Conservation (phyloP, 495 filamentous ascomycete species). For the Oidiodendron maius region DNA sequence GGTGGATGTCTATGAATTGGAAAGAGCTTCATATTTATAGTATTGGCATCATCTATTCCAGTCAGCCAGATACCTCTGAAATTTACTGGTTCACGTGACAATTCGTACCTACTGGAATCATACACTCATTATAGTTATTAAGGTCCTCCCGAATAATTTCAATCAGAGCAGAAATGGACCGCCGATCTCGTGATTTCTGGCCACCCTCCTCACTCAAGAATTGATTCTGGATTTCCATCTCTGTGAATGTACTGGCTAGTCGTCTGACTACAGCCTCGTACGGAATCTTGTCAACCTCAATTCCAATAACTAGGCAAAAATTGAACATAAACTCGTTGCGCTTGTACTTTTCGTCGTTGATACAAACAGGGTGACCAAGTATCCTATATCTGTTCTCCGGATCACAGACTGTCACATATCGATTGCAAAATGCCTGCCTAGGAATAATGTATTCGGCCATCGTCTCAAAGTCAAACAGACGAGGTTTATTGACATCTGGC, state of each 20-base stretch:
- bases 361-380: slow-evolving; percentile 83
- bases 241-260: slow-evolving; percentile 76
- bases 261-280: slow-evolving; percentile 83
- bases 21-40: slow-evolving; percentile 93
- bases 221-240: slow-evolving; percentile 78
- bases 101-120: slow-evolving; percentile 80
- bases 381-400: slow-evolving; percentile 70
- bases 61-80: neutral
- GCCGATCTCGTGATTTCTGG: slow-evolving; percentile 38
- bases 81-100: neutral
- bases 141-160: slow-evolving; percentile 92
- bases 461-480: slow-evolving; percentile 75
- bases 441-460: slow-evolving; percentile 90
- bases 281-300: slow-evolving; percentile 44
- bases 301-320: slow-evolving; percentile 76
- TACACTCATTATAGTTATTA: slow-evolving; percentile 96
- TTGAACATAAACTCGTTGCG: slow-evolving; percentile 99
- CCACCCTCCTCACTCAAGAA: slow-evolving; percentile 58
- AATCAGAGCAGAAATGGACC: slow-evolving; percentile 73
- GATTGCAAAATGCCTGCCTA: slow-evolving; percentile 82
- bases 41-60: slow-evolving; percentile 75
- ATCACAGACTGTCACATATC: slow-evolving; percentile 71
- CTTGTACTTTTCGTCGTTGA: slow-evolving; percentile 66
- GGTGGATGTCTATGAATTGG: slow-evolving; percentile 74
- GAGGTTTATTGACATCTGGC: slow-evolving; percentile 45